phyloP scores from a whole-genome alignment of 345 rosid species.

The Turnera subulata region DNA sequence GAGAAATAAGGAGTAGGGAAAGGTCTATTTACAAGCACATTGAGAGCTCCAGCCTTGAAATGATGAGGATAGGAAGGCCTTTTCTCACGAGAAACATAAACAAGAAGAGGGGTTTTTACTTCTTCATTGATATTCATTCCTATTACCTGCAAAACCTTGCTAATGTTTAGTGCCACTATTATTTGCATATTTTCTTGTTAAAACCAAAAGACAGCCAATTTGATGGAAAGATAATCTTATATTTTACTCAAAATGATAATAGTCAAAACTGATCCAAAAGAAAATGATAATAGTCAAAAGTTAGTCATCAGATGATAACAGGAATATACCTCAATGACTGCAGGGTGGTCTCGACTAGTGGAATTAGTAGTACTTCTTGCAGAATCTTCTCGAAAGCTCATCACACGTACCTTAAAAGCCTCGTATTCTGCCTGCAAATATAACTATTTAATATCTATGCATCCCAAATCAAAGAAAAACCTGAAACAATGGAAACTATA shows the following conservation, averaged over 20 bases:
- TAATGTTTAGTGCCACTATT: no score
- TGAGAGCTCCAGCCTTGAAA: slow-evolving; percentile 52
- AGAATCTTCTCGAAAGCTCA: background rate
- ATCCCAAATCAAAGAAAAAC: no score
- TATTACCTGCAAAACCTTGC: slow-evolving; percentile 22
- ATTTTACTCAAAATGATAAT: no score
- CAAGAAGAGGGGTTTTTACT: slow-evolving; percentile 18
- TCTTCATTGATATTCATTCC: slow-evolving; percentile 4
- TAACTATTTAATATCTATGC: background rate
- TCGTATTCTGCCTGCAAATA: slow-evolving; percentile 24
- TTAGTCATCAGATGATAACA: no score
- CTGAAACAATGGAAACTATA: no score
- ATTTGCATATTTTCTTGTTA: no score
- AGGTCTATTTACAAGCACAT: slow-evolving; percentile 32
- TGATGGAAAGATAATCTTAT: no score
- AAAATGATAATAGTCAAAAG: no score
- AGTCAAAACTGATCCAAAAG: no score
- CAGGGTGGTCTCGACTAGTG: slow-evolving; percentile 17
- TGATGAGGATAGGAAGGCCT: slow-evolving; percentile 33
- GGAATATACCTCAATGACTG: slow-evolving; percentile 19
- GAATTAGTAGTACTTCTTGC: background rate
- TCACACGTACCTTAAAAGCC: slow-evolving; percentile 20
- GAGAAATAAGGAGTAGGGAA: no score
- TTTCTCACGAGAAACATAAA: slow-evolving; percentile 43
- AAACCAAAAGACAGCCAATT: no score